Conservation (phyloP, 2,329 filamentous ascomycete genomes). For the Neonectria hederae region DNA sequence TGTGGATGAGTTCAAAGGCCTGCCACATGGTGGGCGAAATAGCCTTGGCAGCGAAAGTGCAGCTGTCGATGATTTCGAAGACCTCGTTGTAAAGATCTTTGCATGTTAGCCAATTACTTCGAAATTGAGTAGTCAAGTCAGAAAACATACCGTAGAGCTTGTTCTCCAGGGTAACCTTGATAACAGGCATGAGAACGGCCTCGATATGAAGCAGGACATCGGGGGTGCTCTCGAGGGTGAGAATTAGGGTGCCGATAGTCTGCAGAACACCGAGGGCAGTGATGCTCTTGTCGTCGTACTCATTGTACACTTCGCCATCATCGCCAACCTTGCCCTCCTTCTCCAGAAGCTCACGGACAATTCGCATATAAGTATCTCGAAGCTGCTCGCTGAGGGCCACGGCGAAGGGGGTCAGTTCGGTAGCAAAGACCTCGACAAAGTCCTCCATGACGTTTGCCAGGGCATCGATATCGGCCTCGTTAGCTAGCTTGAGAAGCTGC, state of each 20-base stretch:
- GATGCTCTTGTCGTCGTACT: conserved; percentile 99
- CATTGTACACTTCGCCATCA: conserved; percentile 82
- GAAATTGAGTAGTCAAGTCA: neutral
- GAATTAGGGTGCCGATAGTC: conserved; percentile 95
- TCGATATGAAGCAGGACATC: conserved; percentile 95
- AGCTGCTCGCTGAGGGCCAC: conserved; percentile 96
- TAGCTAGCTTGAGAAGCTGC: conserved; percentile 94
- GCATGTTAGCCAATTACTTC: conserved; percentile 33
- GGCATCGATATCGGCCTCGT: conserved; percentile 97
- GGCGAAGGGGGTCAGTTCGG: conserved; percentile 94
- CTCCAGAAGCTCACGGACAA: conserved; percentile 90
- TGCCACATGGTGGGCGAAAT: conserved; percentile 99
- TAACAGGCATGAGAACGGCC: conserved; percentile 95
- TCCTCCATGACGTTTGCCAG: conserved; percentile 99
- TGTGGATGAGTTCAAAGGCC: conserved; percentile 95
- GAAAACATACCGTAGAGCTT: conserved; percentile 83
- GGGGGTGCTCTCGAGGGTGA: conserved; percentile 95
- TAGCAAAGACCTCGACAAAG: conserved; percentile 98
- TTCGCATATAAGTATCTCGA: conserved; percentile 93
- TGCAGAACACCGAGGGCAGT: conserved; percentile 95
- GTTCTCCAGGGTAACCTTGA: conserved; percentile 95
- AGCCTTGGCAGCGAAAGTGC: conserved; percentile 95
- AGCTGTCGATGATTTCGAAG: conserved; percentile 99
- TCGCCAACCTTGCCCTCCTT: conserved; percentile 82
- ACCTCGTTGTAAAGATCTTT: conserved; percentile 95